Conservation (phyloP, 2,329 filamentous ascomycete genomes). For the Achaetomium macrosporum region DNA sequence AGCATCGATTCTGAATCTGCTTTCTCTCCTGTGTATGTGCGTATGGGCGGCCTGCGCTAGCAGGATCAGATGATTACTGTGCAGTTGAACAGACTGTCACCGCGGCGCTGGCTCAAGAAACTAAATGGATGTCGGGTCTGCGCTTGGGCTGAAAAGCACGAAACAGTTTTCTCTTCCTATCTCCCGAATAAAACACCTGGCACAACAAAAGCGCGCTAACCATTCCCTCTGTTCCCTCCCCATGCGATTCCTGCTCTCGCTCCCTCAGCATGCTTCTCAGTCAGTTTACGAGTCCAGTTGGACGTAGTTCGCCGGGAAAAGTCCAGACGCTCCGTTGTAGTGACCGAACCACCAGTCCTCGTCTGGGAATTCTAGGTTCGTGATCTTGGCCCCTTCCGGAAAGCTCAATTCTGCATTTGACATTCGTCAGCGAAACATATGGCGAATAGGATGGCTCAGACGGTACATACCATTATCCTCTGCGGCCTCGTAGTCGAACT, state of each 20-base stretch:
- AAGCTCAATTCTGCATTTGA: slow-evolving; percentile 61
- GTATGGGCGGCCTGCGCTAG: too few relatives aligned
- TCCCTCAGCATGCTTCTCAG: background rate
- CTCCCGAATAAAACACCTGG: too few relatives aligned
- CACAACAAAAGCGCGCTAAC: too few relatives aligned
- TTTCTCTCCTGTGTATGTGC: too few relatives aligned
- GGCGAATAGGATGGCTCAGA: background rate
- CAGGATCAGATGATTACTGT: too few relatives aligned
- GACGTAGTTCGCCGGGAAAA: slow-evolving; percentile 77
- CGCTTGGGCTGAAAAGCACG: too few relatives aligned
- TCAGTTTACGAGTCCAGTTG: slow-evolving; percentile 41
- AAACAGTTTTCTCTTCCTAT: too few relatives aligned
- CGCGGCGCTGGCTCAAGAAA: too few relatives aligned
- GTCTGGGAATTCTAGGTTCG: slow-evolving; percentile 85
- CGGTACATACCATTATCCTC: slow-evolving; percentile 71
- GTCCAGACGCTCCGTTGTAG: slow-evolving; percentile 69
- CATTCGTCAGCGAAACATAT: slow-evolving; percentile 37
- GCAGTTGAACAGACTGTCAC: too few relatives aligned
- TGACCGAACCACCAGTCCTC: slow-evolving; percentile 98
- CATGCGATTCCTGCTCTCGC: background rate
- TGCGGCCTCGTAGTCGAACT: slow-evolving; percentile 95
- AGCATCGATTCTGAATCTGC: too few relatives aligned
- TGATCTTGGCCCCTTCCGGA: slow-evolving; percentile 80
- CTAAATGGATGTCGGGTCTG: too few relatives aligned
- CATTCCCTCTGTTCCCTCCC: too few relatives aligned